Percentiles rank a stretch among this genome's conserved stretches.
Conservation (phyloP, 2,329 filamentous ascomycete genomes). For the Pseudopyricularia cyperi region DNA sequence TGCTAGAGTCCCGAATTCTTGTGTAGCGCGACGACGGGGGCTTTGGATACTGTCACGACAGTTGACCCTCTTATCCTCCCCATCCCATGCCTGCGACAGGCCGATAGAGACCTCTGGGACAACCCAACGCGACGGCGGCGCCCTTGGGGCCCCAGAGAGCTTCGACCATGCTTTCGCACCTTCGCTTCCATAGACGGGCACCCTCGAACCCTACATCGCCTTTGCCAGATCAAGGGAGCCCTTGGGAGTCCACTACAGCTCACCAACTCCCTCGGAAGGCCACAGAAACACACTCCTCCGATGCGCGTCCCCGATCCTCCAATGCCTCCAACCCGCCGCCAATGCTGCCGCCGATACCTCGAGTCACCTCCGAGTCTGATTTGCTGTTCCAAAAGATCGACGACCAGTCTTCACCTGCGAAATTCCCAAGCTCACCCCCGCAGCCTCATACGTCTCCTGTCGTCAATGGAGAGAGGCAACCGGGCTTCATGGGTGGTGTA, state of each 20-base stretch:
- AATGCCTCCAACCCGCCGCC: constrained; percentile 28
- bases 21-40: background rate
- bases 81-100: background rate
- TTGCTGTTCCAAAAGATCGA: background rate
- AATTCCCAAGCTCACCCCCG: constrained; percentile 8
- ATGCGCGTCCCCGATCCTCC: constrained; percentile 20
- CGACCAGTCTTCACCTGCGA: constrained; percentile 3
- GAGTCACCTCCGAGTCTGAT: constrained; percentile 29
- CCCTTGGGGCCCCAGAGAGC: background rate
- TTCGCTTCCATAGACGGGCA: constrained; percentile 45
- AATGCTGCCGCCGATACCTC: constrained; percentile 35
- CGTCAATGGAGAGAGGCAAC: constrained; percentile 13
- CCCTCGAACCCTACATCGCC: constrained; percentile 43
- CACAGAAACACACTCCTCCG: constrained; percentile 23
- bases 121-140: background rate
- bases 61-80: background rate
- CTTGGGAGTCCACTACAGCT: constrained; percentile 25
- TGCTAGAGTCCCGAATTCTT: too few species aligned
- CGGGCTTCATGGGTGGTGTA: constrained; percentile 41
- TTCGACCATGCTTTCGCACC: constrained; percentile 9
- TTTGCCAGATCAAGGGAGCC: constrained; percentile 27
- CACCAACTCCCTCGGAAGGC: constrained; percentile 26
- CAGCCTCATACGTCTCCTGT: constrained; percentile 8
- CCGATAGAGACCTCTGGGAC: background rate
- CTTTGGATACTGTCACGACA: background rate